These are phyloP conservation scores for Ascochyta koolunga DNA, from an alignment of 2,329 filamentous ascomycete genomes.

Conservation along the genomic window DNA sequence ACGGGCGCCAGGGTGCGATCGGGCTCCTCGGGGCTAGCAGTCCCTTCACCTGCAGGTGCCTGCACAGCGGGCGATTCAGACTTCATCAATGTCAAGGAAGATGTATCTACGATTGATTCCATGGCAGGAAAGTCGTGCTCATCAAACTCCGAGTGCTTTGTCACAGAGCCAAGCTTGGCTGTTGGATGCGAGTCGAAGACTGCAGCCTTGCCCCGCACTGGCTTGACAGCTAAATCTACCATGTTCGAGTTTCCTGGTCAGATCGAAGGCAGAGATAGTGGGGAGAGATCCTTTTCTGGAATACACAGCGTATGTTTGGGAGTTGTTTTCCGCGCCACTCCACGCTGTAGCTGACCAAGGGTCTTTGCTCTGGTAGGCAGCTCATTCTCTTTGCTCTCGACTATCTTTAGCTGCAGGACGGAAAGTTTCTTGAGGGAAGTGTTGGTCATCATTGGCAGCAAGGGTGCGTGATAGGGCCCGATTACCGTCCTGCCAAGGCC, in stretches of 20 bases:
- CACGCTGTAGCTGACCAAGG: neutral
- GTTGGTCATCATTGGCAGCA: conserved; percentile 11
- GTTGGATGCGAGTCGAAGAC: neutral
- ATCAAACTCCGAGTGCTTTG: neutral
- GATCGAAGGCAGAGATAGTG: neutral
- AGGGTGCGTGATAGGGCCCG: conserved; percentile 23
- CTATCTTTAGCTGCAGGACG: conserved; percentile 16
- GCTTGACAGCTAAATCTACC: neutral
- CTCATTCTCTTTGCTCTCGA: conserved; percentile 6
- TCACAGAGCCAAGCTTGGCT: neutral
- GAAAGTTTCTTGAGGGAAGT: neutral
- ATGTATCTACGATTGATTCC: neutral
- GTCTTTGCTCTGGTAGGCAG: neutral
- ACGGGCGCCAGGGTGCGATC: neutral
- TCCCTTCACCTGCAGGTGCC: neutral
- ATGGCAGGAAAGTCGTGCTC: neutral
- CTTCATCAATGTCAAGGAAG: too few species aligned
- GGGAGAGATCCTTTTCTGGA: neutral
- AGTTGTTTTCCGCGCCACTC: neutral
- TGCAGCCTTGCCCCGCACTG: too few species aligned
- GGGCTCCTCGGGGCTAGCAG: neutral
- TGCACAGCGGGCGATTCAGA: neutral
- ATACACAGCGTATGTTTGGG: neutral
- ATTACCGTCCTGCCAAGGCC: conserved; percentile 20
- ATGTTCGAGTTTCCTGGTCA: neutral